A percentile compares a stretch with the other conserved stretches of the same genome.
Conservation (phyloP, 257 asterid genomes). For the Gentiana macrophylla region DNA sequence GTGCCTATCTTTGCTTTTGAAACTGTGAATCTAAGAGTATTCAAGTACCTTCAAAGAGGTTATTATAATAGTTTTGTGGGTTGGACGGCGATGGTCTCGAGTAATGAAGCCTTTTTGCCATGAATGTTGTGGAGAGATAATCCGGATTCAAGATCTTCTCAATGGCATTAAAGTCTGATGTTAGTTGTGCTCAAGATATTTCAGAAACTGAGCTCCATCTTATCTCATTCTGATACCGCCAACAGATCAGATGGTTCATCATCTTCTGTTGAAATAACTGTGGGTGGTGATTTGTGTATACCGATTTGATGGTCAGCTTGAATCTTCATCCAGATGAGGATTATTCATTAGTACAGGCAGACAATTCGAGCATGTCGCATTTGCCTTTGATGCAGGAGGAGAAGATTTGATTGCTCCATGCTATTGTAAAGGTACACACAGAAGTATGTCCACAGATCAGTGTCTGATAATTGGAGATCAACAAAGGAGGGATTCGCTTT, state of each 20-base stretch:
- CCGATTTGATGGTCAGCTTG: slow-evolving; percentile 31
- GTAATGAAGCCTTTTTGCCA: too few species aligned
- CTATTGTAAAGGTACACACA: slow-evolving; percentile 98
- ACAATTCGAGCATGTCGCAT: slow-evolving; percentile 92
- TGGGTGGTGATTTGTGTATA: slow-evolving; percentile 44
- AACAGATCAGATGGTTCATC: slow-evolving; percentile 51
- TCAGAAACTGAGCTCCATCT: slow-evolving; percentile 93
- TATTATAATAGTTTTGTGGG: too few species aligned
- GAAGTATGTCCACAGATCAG: slow-evolving; percentile 91
- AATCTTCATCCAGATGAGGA: slow-evolving; percentile 38
- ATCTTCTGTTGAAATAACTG: slow-evolving; percentile 68
- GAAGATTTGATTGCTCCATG: slow-evolving; percentile 98
- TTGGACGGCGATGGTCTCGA: too few species aligned
- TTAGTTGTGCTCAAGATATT: too few species aligned
- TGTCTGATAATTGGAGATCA: slow-evolving; percentile 99
- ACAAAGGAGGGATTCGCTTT: slow-evolving; percentile 99
- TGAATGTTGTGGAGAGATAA: too few species aligned
- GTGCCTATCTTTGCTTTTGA: too few species aligned
- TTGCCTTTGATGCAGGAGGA: slow-evolving; percentile 93
- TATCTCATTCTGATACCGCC: slow-evolving; percentile 33
- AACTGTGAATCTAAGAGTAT: too few species aligned
- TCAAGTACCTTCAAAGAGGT: too few species aligned
- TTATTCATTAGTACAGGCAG: slow-evolving; percentile 45
- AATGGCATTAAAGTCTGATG: too few species aligned
- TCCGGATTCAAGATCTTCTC: too few species aligned